phyloP scores from a whole-genome alignment of 176 grass and related monocot species.

The Urochloa ruziziensis region DNA sequence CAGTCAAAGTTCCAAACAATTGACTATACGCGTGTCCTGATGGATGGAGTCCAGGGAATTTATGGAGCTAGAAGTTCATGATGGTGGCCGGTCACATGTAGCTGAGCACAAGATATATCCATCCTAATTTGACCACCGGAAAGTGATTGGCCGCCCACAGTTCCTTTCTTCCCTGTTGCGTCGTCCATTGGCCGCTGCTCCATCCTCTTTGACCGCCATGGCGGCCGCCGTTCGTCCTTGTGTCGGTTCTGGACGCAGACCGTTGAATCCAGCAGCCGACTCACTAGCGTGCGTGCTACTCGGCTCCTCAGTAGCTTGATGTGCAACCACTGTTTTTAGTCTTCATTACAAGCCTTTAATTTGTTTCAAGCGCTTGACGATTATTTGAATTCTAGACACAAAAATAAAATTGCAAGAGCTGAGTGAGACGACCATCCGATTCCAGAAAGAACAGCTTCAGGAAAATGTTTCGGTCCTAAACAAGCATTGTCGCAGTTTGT shows the following conservation, averaged over 20 bases:
- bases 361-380: neutral
- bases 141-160: neutral
- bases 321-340: neutral
- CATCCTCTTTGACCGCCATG: neutral
- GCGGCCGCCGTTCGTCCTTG: neutral
- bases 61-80: neutral
- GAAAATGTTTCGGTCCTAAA: neutral
- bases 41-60: neutral
- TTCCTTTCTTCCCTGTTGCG: neutral
- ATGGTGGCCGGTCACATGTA: neutral
- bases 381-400: neutral
- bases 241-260: slow-evolving; percentile 4
- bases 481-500: too few relatives aligned
- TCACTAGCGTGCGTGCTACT: neutral
- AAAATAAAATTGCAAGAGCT: too few relatives aligned
- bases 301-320: neutral
- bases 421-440: neutral
- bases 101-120: neutral
- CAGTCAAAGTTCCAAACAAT: neutral
- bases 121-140: neutral
- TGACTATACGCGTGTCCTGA: neutral
- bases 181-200: neutral
- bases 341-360: neutral
- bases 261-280: neutral
- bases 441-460: neutral